Base-by-base conservation (phyloP, 352 stramenopile genomes). In the Globisporangium orthogonon region DNA sequence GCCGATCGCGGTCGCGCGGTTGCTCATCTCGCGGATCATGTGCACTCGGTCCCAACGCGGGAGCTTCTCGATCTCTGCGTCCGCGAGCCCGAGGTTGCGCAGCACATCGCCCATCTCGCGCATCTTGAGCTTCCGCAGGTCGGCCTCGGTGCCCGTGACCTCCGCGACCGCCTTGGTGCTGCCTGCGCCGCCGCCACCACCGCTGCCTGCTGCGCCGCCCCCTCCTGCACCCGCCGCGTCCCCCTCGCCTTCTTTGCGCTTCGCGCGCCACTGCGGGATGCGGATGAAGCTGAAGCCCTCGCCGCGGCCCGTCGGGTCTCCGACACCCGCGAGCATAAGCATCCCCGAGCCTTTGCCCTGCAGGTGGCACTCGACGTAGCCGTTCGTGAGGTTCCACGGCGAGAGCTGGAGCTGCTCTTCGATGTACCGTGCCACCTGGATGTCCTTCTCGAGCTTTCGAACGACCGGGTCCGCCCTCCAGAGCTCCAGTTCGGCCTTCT, bases 311-410 rank as follows among this genome's bases (percentile, higher is more conserved):
- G 81, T 88, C 17, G 83, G 83, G 52, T 94, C 83, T 62, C 83
- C 83, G 28, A 90, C 83, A 33, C 83, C 83, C 74, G 81, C 77
- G 17, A 94, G 68, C 50, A 81, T 65, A 23, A 94, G 61, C 79
- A 93, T 91, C 17, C 83, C 83, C 28, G 78, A 88, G 30, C 83
- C 83, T 74, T 94, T 94, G 40, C 83, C 81, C 57, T 91, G 83
- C 37, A 91, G 51, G 52, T 94, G 83, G 46, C 83, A 94, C 52
- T 94, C 83, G 4, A 94, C 83, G 56, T 91, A 94, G 51, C 90
- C 90, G 58, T 87, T 89, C 1, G 81, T 94, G 59, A 91, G 56
- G 35, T 91, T 94, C 83, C 83, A 94, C 11, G 83, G 81, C 10
- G 83, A 90, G 14, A 94, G 65, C 49, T 91, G 76, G 49, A 94